phyloP scores from a whole-genome alignment of 1,139 yeast genomes.

The Suhomyces terraborum region DNA sequence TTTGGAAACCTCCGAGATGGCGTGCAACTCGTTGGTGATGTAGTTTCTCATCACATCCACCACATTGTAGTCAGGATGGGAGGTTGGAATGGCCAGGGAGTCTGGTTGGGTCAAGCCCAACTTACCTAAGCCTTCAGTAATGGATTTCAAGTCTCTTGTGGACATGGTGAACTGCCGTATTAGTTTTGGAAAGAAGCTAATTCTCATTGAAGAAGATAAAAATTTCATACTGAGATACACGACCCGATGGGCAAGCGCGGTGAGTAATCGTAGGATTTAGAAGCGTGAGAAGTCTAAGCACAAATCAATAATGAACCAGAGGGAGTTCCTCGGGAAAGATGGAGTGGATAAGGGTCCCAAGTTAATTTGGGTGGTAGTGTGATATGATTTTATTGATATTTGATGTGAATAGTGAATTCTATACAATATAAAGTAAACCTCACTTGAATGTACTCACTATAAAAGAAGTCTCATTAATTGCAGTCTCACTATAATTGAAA shows the following conservation, averaged over 20 bases:
- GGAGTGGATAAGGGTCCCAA: no score
- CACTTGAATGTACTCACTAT: no score
- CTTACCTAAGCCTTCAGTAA: slow-evolving; percentile 37
- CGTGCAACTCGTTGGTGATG: slow-evolving; percentile 75
- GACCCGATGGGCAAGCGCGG: slow-evolving; percentile 6
- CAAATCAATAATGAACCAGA: neutral
- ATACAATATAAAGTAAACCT: no score
- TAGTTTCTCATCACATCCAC: slow-evolving; percentile 86
- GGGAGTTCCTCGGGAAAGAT: no score
- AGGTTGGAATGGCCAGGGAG: slow-evolving; percentile 23
- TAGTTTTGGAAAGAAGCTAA: slow-evolving; percentile 9
- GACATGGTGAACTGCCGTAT: slow-evolving; percentile 14
- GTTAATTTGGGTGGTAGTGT: no score
- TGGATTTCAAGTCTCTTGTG: slow-evolving; percentile 20
- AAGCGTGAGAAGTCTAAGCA: neutral
- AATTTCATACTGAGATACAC: slow-evolving; percentile 9
- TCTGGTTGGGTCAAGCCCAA: slow-evolving; percentile 41
- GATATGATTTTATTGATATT: no score
- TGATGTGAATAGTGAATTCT: no score
- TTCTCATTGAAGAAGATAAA: slow-evolving; percentile 11
- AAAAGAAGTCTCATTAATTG: no score
- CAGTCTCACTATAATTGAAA: no score
- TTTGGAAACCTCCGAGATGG: slow-evolving; percentile 70
- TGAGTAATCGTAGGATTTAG: neutral
- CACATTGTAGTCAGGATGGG: slow-evolving; percentile 73